phyloP scores from a whole-genome alignment of 768 basidiomycete genomes.

The Xerocomellus chrysenteron region DNA sequence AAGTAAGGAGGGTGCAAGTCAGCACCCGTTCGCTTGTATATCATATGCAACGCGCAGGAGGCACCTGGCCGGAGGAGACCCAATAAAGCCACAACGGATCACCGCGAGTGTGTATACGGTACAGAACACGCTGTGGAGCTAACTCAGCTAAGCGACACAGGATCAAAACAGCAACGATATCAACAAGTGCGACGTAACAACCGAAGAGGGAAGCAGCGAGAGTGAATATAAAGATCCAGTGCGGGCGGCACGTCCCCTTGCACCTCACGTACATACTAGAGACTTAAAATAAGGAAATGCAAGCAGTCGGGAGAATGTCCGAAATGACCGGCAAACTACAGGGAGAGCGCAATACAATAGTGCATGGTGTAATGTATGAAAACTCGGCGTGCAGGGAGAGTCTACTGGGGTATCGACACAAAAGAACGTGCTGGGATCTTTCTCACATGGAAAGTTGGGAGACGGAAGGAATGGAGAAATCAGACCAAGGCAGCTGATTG shows the following conservation, averaged over 20 bases:
- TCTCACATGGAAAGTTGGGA: background rate
- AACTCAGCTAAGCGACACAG: background rate
- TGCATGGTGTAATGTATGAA: conserved; percentile 6
- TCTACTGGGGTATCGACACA: conserved; percentile 5
- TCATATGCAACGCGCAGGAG: conserved; percentile 7
- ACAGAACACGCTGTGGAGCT: background rate
- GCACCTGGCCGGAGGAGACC: conserved; percentile 23
- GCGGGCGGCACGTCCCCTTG: no score
- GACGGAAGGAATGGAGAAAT: conserved; percentile 12
- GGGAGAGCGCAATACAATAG: conserved; percentile 1
- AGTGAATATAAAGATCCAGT: background rate
- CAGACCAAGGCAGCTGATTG: conserved; percentile 70
- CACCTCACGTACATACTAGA: no score
- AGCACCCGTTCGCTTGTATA: background rate
- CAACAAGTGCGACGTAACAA: conserved; percentile 2
- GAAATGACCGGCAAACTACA: background rate
- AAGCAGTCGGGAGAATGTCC: conserved; percentile 1
- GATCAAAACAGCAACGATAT: conserved; percentile 15
- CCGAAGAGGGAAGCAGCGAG: background rate
- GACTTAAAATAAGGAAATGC: background rate
- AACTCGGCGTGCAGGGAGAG: background rate
- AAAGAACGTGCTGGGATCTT: background rate
- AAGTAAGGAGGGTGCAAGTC: background rate
- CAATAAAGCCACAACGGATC: conserved; percentile 14
- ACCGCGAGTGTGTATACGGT: background rate